A percentile compares a stretch with the other conserved stretches of the same genome.
These are phyloP conservation scores for Nannochloropsis salina DNA, from an alignment of 108 stramenopile species.

Conservation along the genomic window DNA sequence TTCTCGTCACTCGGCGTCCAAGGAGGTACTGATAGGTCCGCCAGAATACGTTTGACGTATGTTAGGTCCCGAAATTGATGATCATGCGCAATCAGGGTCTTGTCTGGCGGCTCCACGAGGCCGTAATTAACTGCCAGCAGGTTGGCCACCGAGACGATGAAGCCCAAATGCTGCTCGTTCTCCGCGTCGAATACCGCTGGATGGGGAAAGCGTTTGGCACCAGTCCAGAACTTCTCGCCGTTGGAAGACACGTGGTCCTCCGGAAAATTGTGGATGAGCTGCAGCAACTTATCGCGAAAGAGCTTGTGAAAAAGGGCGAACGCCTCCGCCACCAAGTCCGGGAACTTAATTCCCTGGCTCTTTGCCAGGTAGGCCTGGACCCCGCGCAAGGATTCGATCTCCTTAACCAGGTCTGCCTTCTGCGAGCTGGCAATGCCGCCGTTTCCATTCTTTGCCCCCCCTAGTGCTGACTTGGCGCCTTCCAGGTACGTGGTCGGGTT, in stretches of 20 bases:
- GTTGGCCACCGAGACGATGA: slow-evolving; percentile 53
- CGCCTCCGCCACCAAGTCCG: slow-evolving; percentile 51
- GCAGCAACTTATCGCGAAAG: slow-evolving; percentile 52
- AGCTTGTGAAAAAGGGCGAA: slow-evolving; percentile 48
- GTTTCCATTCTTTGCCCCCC: background rate
- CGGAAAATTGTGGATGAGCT: slow-evolving; percentile 58
- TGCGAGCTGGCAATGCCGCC: background rate
- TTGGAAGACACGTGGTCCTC: slow-evolving; percentile 47
- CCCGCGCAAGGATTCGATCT: slow-evolving; percentile 41
- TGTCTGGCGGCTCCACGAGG: slow-evolving; percentile 44
- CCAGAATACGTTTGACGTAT: slow-evolving; percentile 19
- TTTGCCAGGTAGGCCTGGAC: slow-evolving; percentile 33
- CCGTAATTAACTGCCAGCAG: slow-evolving; percentile 57
- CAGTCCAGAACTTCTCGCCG: slow-evolving; percentile 60
- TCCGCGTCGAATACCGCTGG: slow-evolving; percentile 28
- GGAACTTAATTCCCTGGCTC: slow-evolving; percentile 34
- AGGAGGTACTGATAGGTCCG: slow-evolving; percentile 39
- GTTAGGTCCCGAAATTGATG: slow-evolving; percentile 36
- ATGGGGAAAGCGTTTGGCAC: slow-evolving; percentile 59
- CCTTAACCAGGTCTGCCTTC: slow-evolving; percentile 37
- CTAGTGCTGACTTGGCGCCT: background rate
- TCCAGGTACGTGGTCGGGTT: slow-evolving; percentile 44
- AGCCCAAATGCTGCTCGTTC: slow-evolving; percentile 47
- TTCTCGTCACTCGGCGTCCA: slow-evolving; percentile 48
- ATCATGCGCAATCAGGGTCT: slow-evolving; percentile 34